Conservation (phyloP, 1,284 basidiomycete species). For the Ustilago nuda region DNA sequence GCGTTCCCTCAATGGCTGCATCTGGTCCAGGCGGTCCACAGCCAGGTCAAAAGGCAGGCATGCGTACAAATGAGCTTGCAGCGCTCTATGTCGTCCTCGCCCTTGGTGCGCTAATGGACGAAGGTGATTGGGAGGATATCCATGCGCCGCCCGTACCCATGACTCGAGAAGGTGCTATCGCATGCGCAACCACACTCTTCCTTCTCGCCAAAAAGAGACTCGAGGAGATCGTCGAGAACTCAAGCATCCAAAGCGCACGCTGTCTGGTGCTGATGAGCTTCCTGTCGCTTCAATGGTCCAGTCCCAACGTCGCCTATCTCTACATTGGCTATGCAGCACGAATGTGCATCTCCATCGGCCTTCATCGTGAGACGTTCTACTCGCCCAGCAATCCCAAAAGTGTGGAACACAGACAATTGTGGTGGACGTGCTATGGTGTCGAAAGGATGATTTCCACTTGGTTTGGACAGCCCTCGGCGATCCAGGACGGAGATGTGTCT, state of each 20-base stretch:
- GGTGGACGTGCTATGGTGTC: slow-evolving; percentile 53
- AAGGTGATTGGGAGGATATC: slow-evolving; percentile 48
- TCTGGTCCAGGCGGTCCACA: slow-evolving; percentile 24
- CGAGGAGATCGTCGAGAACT: slow-evolving; percentile 53
- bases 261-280: slow-evolving; percentile 53
- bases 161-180: slow-evolving; percentile 40
- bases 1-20: slow-evolving; percentile 33
- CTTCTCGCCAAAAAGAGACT: slow-evolving; percentile 46
- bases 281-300: slow-evolving; percentile 51
- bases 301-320: slow-evolving; percentile 53
- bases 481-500: slow-evolving; percentile 51
- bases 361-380: slow-evolving; percentile 51
- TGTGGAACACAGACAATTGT: slow-evolving; percentile 38
- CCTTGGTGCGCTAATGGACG: slow-evolving; percentile 47
- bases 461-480: slow-evolving; percentile 46
- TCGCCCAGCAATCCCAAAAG: slow-evolving; percentile 33
- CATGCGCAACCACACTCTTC: slow-evolving; percentile 45
- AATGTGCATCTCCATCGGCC: slow-evolving; percentile 53
- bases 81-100: slow-evolving; percentile 47
- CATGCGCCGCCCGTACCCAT: slow-evolving; percentile 43
- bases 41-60: slow-evolving; percentile 16
- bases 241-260: slow-evolving; percentile 48
- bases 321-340: slow-evolving; percentile 51
- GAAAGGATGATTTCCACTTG: slow-evolving; percentile 50
- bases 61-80: slow-evolving; percentile 51